Base-by-base conservation (phyloP, 352 stramenopile genomes). In the Phytophthora constricta region DNA sequence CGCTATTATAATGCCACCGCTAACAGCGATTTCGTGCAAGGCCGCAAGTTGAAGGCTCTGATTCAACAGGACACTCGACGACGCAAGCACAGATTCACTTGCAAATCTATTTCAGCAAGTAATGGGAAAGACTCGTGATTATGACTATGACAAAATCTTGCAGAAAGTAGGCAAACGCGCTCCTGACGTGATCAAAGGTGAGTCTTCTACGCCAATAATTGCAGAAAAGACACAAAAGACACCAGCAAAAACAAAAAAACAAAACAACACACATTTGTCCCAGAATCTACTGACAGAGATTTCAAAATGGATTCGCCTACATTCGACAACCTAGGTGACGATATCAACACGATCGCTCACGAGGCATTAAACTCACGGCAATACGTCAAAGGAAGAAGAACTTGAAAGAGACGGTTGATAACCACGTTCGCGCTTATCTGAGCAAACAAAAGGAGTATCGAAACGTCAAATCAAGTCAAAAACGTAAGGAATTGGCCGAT, bases 301-400 rank as follows among this genome's bases (percentile, higher is more conserved):
- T 7, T 37, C 13, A 37, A 37, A 13, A 37, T 37, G 31, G 31
- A 37, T 7, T 13, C 5, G 31, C 31, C 31, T 13, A 37, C 31
- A 37, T 37, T 13, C 31, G 31, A 37, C 5, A 13, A 66, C 11
- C 58, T 66, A 31, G 58, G 45, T 52, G 50, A 19, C 41, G 58
- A 33, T 42, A 47, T 66, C 27, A 66, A 66, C 58, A 47, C 49
- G 20, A 47, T 66, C 58, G 58, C 47, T 19, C 47, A 66, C n/a
- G 51, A 66, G 48, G 58, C 37, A 3, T 45, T 66, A 33, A 66
- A 66, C 58, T 52, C 58, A 19, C 58, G 58, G 43, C 46, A 45
- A 58, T 66, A 66, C 58, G 58, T 66, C 41, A 66, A 66, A 66
- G 58, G 58, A 58, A 66, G 42, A 66, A 66, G 58, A 26, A 50